Base-by-base conservation (phyloP, 257 asterid species). In the Lantana camara region DNA sequence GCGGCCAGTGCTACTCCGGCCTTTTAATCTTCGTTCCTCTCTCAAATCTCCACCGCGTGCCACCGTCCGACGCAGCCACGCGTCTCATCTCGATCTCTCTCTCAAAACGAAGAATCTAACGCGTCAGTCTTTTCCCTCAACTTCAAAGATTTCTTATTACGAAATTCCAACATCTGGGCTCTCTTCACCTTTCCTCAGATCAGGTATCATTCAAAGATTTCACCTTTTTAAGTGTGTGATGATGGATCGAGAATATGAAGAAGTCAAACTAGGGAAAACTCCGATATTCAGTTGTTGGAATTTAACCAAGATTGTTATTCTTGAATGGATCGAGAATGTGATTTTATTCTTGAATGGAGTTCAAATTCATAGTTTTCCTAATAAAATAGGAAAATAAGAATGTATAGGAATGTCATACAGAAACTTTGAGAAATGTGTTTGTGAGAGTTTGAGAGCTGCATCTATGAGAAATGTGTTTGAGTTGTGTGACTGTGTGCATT, bases 81-180 rank as follows among this genome's bases (percentile, higher is more conserved):
- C n/a, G n/a, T n/a, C n/a, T n/a, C 56, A 64, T 60, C 69, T 46
- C 22, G 55, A 35, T 45, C 68, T 71, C 69, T 21, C 56, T 62
- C 70, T 42, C 62, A 78, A 44, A 64, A 59, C 64, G 78, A 74
- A 71, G 49, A 71, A 73, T 68, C 67, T 53, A 63, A 72, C 65
- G 52, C 66, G 47, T 67, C 80, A 16, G 11, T 54, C 72, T 21
- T 70, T 73, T 44, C 67, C 66, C 20, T 63, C 75, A 24, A 9
- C 63, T 60, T 45, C 83, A 53, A 74, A 64, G 68, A 67, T 66
- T 57, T 54, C 79, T 63, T 69, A 50, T 50, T 41, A 7, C 40
- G 75, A 44, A 27, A 38, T 58, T 44, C 78, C 73, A 54, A 40
- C 34, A 32, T 66, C 68, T 9, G 70, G 57, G 7, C 61, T 73